These are phyloP conservation scores for Trypanosoma vivax DNA, from an alignment of 208 protist species.

Conservation along the genomic window DNA sequence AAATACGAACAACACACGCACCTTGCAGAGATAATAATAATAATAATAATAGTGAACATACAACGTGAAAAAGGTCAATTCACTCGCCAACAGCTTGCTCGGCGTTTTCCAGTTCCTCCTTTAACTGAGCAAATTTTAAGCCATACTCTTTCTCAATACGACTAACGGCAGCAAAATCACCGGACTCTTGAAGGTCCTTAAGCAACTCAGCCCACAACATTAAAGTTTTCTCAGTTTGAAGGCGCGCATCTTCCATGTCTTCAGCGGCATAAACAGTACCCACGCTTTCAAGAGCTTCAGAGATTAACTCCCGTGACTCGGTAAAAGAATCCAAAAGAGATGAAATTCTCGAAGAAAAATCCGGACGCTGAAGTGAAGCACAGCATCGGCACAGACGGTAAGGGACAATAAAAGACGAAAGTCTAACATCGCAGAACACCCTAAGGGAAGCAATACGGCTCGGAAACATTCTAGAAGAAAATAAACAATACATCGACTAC, in stretches of 20 bases:
- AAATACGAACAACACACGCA: background rate
- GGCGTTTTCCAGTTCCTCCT: slow-evolving; percentile 46
- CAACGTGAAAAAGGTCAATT: background rate
- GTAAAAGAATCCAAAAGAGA: slow-evolving; percentile 55
- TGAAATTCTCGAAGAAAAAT: slow-evolving; percentile 23
- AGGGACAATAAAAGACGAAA: no score
- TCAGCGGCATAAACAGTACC: slow-evolving; percentile 65
- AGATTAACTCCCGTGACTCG: slow-evolving; percentile 60
- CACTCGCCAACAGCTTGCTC: slow-evolving; percentile 15
- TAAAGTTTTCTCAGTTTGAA: slow-evolving; percentile 42
- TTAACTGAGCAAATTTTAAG: slow-evolving; percentile 65
- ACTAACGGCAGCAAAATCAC: slow-evolving; percentile 22
- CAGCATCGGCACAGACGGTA: background rate
- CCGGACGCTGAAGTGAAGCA: slow-evolving; percentile 1
- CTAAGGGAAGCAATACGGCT: no score
- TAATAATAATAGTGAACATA: background rate
- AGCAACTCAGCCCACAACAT: slow-evolving; percentile 41
- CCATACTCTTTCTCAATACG: slow-evolving; percentile 44
- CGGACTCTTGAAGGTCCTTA: slow-evolving; percentile 17
- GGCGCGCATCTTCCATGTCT: slow-evolving; percentile 59
- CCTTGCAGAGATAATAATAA: background rate
- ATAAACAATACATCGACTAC: no score
- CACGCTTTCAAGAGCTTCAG: slow-evolving; percentile 52
- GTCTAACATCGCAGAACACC: no score
- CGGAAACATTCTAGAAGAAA: no score